Base-by-base conservation (phyloP, 1,284 basidiomycete species). In the Coriolopsis trogii region DNA sequence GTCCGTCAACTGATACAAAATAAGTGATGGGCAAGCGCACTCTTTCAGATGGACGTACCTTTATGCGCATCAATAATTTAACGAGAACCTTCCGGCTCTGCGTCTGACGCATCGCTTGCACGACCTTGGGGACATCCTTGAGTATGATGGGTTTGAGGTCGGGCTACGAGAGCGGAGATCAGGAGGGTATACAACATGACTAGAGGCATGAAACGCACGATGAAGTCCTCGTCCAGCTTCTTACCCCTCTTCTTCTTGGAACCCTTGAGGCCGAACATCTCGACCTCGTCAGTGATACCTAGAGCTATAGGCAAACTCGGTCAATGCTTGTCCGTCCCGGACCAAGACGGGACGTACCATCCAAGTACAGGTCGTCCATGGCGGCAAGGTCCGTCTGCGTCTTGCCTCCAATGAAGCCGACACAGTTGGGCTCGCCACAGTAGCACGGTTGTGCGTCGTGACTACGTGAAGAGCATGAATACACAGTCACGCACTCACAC, bases 371-470 rank as follows among this genome's bases (percentile, higher is more conserved):
- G 63, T 98, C 93, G 68, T 97, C 94, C 87, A 99, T 96, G 15
- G 88, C 89, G 8, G 79, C 85, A 18, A 98, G 81, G 68, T 99
- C 97, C 0, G 97, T 99, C 73, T 99, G 97, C 0, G 95, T 99
- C 76, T 98, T 99, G 24, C 97, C 97, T 58, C 97, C 97, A 57
- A 99, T 93, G 61, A 86, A 92, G 3, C 97, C 97, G 6, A 98
- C 89, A 65, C 97, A 99, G 64, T 97, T 96, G 1, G 91, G 79
- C 69, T 99, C 97, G 13, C 95, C 95, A 64, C 97, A 99, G 68
- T 91, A 95, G 70, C 97, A 99, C 36, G 80, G 81, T 69, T 99
- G 97, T 47, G 97, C 90, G 58, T 97, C 93, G 70, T 99, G 94
- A 1, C 94, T 95, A 55, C 15, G 30, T 4, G 16, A n/a, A n/a